Conservation (phyloP, 1,284 basidiomycete species). For the Leccinum pallidistipes region DNA sequence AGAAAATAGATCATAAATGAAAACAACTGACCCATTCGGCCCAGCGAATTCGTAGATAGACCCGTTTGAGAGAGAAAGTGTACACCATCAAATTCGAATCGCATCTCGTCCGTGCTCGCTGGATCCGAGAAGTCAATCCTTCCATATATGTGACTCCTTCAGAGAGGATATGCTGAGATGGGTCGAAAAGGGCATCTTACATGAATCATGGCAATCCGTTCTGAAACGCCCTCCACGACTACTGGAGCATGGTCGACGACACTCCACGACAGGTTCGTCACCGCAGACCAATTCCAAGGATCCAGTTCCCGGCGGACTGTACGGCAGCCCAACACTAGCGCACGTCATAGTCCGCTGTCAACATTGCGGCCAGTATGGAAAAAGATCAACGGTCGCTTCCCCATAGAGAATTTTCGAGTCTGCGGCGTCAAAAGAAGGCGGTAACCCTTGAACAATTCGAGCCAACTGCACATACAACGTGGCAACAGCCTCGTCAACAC, state of each 20-base stretch:
- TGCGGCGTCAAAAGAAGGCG: too few relatives aligned
- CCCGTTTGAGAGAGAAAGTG: conserved; percentile 74
- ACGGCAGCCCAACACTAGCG: too few relatives aligned
- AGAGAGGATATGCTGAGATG: not conserved
- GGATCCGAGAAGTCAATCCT: conserved; percentile 64
- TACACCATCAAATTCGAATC: conserved; percentile 74
- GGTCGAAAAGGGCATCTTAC: conserved; percentile 41
- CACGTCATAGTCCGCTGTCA: too few relatives aligned
- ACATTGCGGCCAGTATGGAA: too few relatives aligned
- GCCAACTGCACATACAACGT: too few relatives aligned
- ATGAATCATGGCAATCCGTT: conserved; percentile 58
- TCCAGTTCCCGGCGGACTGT: too few relatives aligned
- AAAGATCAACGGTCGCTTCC: too few relatives aligned
- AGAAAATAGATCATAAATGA: not conserved
- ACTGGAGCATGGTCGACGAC: conserved; percentile 55
- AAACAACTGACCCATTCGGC: conserved; percentile 54
- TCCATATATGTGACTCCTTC: conserved; percentile 45
- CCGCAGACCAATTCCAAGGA: conserved; percentile 68
- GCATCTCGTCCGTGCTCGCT: conserved; percentile 52
- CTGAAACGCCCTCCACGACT: conserved; percentile 32
- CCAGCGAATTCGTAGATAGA: conserved; percentile 75
- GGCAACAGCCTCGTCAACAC: too few relatives aligned
- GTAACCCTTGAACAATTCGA: too few relatives aligned
- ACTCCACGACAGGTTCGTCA: conserved; percentile 62
- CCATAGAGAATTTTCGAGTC: too few relatives aligned